Percentiles rank a stretch among this genome's conserved stretches.
These are phyloP conservation scores for Podaxis sp. DNA, from an alignment of 768 basidiomycete genomes.

Conservation along the genomic window DNA sequence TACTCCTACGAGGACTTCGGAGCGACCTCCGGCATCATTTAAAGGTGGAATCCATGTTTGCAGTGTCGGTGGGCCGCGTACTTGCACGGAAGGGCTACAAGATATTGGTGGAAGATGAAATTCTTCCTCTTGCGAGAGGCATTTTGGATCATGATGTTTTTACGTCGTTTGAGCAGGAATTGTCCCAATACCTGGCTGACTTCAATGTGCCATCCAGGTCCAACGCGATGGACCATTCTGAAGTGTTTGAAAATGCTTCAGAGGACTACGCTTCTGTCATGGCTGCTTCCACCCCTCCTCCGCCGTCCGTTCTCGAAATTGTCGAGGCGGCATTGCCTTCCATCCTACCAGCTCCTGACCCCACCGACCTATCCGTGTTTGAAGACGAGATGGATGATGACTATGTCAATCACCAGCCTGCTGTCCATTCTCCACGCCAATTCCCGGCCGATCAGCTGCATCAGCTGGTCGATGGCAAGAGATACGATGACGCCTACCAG, in stretches of 20 bases:
- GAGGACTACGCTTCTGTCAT: constrained; percentile 24
- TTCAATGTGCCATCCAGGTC: background rate
- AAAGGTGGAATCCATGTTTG: constrained; percentile 26
- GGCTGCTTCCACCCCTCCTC: constrained; percentile 10
- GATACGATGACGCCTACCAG: constrained; percentile 25
- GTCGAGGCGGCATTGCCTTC: constrained; percentile 26
- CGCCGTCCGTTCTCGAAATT: constrained; percentile 20
- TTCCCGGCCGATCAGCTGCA: constrained; percentile 15
- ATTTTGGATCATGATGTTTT: constrained; percentile 11
- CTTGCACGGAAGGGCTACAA: constrained; percentile 45
- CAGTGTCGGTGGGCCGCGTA: constrained; percentile 38
- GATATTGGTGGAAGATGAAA: constrained; percentile 16
- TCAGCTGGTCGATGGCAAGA: constrained; percentile 16
- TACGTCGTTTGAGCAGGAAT: constrained; percentile 15
- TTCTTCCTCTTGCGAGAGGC: constrained; percentile 21
- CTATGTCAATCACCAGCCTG: constrained; percentile 16
- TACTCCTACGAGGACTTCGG: background rate
- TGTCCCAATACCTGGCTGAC: background rate
- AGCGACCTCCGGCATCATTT: constrained; percentile 1
- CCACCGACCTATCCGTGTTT: constrained; percentile 24
- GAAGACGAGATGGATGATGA: constrained; percentile 26
- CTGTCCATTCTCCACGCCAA: constrained; percentile 8
- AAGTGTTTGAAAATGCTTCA: constrained; percentile 27
- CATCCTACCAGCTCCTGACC: constrained; percentile 22
- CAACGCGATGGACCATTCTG: background rate